Evolutionary conservation across 1,284 basidiomycete genomes (phyloP).

Genomic region (Melampsora larici-populina): DNA sequence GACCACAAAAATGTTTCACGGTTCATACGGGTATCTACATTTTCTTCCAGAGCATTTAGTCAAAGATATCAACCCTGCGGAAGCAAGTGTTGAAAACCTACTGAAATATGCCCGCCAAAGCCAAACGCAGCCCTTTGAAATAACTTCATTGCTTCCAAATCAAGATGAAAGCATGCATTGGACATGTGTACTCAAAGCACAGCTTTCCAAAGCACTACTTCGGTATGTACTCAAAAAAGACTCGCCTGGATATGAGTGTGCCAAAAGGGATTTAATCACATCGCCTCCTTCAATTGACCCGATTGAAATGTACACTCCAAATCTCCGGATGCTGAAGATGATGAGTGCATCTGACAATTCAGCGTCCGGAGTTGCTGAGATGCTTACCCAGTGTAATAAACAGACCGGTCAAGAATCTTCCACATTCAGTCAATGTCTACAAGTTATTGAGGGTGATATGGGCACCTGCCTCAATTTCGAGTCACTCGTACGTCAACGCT

Average conservation of each 20-base stretch:
- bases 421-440: background rate
- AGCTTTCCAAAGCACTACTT: background rate
- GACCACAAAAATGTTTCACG: no score
- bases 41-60: background rate
- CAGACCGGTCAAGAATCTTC: background rate
- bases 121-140: background rate
- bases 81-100: background rate
- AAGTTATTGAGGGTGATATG: constrained; percentile 9
- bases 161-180: background rate
- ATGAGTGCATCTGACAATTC: constrained; percentile 19
- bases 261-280: no score
- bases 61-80: background rate
- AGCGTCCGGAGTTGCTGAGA: background rate
- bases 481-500: no score
- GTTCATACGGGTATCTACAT: constrained; percentile 7
- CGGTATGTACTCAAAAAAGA: background rate
- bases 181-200: background rate
- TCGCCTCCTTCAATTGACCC: no score
- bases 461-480: background rate
- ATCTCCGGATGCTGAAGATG: constrained; percentile 5
- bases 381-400: background rate
- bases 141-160: background rate
- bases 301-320: no score
- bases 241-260: no score
- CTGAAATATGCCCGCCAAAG: background rate